Base-by-base conservation (phyloP, 768 basidiomycete species). In the Calvatia gigantea region DNA sequence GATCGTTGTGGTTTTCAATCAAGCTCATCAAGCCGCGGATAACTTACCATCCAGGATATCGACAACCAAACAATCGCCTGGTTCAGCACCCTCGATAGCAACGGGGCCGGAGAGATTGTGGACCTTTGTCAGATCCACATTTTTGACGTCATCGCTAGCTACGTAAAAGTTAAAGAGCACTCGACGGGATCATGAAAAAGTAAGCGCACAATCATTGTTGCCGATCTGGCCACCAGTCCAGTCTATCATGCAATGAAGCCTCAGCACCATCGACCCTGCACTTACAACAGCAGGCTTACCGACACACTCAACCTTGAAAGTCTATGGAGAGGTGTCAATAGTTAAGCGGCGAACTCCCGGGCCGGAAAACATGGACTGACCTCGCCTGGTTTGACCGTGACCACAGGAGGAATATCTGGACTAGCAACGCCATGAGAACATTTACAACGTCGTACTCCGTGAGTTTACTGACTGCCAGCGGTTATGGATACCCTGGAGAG, bases 201-300 rank as follows among this genome's bases (percentile, higher is more conserved):
- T 38, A 54, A 21, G n/a, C 21, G 70, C 54, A 85, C 85, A 76
- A 59, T 89, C 85, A 57, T 87, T 89, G 64, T 87, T 89, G 41
- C 86, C 85, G 46, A 89, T 87, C 62, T 89, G 86, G 0, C 85
- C 87, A 15, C 87, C 87, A 14, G 87, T 90, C 87, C 87, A 90
- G 61, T 88, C 86, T 86, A 28, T 12, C 9, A n/a, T 15, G 12
- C 1, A 17, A 15, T 15, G 28, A 48, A 43, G 19, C 47, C 19
- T 23, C 5, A 21, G 2, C 12, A 29, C 4, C 6, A 19, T 6
- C 28, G 42, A 23, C 8, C n/a, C 21, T 12, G 7, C 27, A n/a
- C n/a, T n/a, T n/a, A n/a, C 9, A 38, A 28, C 11, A 21, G 4
- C 32, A 15, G 3, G 46, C 80, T 44, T 62, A 83, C 85, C 85